phyloP scores from a whole-genome alignment of 1,284 basidiomycete genomes.

The Sporisorium reilianum region DNA sequence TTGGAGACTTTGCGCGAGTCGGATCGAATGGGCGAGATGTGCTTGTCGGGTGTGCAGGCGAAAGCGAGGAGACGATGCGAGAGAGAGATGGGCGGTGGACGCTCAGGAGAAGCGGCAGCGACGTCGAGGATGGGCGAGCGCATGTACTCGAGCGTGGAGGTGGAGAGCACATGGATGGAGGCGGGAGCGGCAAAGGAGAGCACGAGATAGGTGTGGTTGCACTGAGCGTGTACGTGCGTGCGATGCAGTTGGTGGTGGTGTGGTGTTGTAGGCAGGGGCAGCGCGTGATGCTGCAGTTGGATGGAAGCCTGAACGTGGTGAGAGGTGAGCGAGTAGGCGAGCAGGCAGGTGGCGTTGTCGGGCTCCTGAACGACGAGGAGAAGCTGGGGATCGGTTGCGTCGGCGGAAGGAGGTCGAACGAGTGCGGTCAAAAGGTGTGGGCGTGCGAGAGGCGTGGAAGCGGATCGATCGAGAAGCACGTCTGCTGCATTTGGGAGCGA shows the following conservation, averaged over 20 bases:
- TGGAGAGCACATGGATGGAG: conserved; percentile 38
- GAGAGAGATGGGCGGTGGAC: conserved; percentile 31
- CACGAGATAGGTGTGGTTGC: conserved; percentile 30
- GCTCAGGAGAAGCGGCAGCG: conserved; percentile 4
- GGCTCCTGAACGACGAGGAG: conserved; percentile 25
- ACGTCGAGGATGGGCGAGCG: conserved; percentile 21
- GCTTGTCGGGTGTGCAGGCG: conserved; percentile 11
- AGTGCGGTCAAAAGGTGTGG: conserved; percentile 23
- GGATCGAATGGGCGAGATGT: conserved; percentile 22
- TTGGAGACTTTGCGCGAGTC: conserved; percentile 22
- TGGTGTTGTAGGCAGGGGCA: background rate
- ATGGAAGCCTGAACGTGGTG: conserved; percentile 32
- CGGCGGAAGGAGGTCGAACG: conserved; percentile 25
- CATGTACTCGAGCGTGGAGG: conserved; percentile 30
- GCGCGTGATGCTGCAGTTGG: conserved; percentile 17
- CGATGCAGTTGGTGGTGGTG: background rate
- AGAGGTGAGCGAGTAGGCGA: conserved; percentile 36
- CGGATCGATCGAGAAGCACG: conserved; percentile 2
- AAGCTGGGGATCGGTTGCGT: conserved; percentile 15
- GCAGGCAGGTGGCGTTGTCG: conserved; percentile 9
- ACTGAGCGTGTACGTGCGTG: conserved; percentile 23
- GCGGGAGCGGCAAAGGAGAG: conserved; percentile 40
- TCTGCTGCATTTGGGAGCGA: conserved; percentile 27
- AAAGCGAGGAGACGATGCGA: conserved; percentile 42
- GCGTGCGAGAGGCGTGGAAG: background rate